Evolutionary conservation across 257 asterid species (phyloP).

Genomic region (Capsicum rhomboideum): DNA sequence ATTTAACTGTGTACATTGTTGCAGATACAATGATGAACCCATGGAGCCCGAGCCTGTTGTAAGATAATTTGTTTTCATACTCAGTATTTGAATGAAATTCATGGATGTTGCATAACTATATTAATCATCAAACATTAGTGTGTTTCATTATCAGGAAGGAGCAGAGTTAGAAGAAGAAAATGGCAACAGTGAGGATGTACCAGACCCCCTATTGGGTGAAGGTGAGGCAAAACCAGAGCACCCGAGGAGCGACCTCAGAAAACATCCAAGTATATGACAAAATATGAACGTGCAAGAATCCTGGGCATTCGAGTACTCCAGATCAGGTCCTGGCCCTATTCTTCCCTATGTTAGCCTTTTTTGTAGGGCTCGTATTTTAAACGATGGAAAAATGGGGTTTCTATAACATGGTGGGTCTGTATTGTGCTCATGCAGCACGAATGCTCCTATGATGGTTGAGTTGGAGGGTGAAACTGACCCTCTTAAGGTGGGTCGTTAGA

Average conservation of each 20-base stretch:
- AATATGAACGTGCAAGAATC: conserved; percentile 85
- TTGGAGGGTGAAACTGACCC: conserved; percentile 89
- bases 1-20: not conserved
- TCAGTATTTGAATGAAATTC: not conserved
- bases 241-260: conserved; percentile 59
- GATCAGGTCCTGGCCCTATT: conserved; percentile 18
- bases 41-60: conserved; percentile 74
- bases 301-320: conserved; percentile 87
- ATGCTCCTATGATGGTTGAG: conserved; percentile 95
- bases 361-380: not conserved
- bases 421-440: conserved; percentile 42
- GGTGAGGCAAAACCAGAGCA: conserved; percentile 61
- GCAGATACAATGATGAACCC: conserved; percentile 78
- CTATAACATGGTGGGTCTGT: not conserved
- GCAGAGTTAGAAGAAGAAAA: conserved; percentile 61
- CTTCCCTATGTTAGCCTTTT: not conserved
- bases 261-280: conserved; percentile 80
- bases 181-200: conserved; percentile 32
- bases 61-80: conserved; percentile 6
- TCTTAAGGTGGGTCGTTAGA: conserved; percentile 41
- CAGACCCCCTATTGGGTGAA: conserved; percentile 50
- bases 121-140: not conserved
- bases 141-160: conserved; percentile 48
- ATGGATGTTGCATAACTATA: not conserved
- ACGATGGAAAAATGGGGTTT: not conserved